Evolutionary conservation across 805 yeast genomes (phyloP).

Genomic region (Wickerhamomyces alni): DNA sequence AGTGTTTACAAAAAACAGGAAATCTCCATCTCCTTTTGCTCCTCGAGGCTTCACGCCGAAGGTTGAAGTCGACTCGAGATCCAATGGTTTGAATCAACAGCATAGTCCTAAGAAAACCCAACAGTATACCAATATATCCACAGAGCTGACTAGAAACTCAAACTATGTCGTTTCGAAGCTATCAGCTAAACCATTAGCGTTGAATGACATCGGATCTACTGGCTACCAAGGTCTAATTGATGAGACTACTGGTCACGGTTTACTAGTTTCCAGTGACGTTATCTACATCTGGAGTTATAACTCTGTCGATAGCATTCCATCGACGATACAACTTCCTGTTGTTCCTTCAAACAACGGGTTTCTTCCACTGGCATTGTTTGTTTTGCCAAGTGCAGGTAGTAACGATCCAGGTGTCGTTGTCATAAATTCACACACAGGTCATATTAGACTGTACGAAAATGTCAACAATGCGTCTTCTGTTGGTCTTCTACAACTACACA

Average conservation of each 20-base stretch:
- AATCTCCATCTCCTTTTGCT: background rate
- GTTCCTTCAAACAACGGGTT: slow-evolving; percentile 22
- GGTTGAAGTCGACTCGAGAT: background rate
- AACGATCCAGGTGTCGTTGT: slow-evolving; percentile 66
- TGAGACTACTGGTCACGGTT: slow-evolving; percentile 23
- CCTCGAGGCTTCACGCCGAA: background rate
- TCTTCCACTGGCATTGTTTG: slow-evolving; percentile 50
- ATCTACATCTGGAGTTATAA: slow-evolving; percentile 66
- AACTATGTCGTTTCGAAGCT: slow-evolving; percentile 52
- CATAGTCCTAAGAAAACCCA: slow-evolving; percentile 6
- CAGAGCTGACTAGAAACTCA: slow-evolving; percentile 52
- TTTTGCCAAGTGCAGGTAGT: slow-evolving; percentile 48
- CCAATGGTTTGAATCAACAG: background rate
- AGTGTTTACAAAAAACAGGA: background rate
- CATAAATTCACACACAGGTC: slow-evolving; percentile 53
- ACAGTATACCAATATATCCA: slow-evolving; percentile 21
- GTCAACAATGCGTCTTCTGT: slow-evolving; percentile 65
- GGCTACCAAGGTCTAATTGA: slow-evolving; percentile 24
- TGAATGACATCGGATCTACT: slow-evolving; percentile 4
- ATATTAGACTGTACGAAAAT: slow-evolving; percentile 64
- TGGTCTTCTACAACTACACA: slow-evolving; percentile 42
- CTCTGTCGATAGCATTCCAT: slow-evolving; percentile 55
- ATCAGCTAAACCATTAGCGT: slow-evolving; percentile 44
- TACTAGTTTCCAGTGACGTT: slow-evolving; percentile 30
- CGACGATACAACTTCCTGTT: slow-evolving; percentile 44